These are phyloP conservation scores for Marchantia paleacea DNA, from an alignment of 225 moss, liverwort and hornwort genomes.

Conservation along the genomic window DNA sequence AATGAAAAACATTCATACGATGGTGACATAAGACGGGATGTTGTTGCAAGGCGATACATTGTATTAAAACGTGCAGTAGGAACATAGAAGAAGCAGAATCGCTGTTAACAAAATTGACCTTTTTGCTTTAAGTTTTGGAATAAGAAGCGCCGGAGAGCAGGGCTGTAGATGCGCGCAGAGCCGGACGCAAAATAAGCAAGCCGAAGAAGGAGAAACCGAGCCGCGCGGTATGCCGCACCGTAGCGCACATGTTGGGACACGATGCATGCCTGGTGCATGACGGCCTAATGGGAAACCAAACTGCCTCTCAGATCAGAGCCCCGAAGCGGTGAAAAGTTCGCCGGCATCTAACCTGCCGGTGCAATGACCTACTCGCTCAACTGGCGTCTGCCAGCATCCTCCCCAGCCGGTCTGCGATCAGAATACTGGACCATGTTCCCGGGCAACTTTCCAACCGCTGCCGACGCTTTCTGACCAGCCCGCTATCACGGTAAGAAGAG, in stretches of 20 bases:
- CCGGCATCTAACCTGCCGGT: background rate
- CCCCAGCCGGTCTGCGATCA: background rate
- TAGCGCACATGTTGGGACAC: background rate
- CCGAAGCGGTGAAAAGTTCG: background rate
- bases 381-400: too few species aligned
- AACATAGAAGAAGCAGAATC: background rate
- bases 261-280: background rate
- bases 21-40: too few species aligned
- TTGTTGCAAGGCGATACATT: too few species aligned
- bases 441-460: background rate
- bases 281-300: background rate
- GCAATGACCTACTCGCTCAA: background rate
- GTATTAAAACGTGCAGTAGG: too few species aligned
- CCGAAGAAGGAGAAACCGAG: background rate
- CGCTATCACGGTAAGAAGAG: too few species aligned
- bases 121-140: background rate
- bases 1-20: too few species aligned
- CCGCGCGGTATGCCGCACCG: background rate
- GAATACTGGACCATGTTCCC: background rate
- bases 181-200: background rate
- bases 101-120: background rate
- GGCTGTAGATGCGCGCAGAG: background rate
- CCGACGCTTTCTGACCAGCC: background rate
- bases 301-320: background rate
- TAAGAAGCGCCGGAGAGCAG: background rate